Conservation (phyloP, 805 yeast species). For the Yamadazyma olivae region DNA sequence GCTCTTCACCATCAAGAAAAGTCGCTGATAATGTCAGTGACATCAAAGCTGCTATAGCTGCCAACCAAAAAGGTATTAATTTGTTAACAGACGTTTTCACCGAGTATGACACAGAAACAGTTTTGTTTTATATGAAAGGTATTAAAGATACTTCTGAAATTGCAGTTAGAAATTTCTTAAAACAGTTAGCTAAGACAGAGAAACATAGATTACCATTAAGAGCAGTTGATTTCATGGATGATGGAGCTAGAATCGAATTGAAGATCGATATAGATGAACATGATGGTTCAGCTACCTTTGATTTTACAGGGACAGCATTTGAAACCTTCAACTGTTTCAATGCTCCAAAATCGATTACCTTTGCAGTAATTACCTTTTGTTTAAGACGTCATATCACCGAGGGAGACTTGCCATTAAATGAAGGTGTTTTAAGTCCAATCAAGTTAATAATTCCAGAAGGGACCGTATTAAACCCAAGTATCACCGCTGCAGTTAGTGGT, state of each 20-base stretch:
- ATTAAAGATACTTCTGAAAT: slow-evolving; percentile 75
- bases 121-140: slow-evolving; percentile 74
- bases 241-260: slow-evolving; percentile 14
- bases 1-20: slow-evolving; percentile 17
- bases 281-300: slow-evolving; percentile 20
- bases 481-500: slow-evolving; percentile 15
- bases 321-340: slow-evolving; percentile 19
- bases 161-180: slow-evolving; percentile 49
- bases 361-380: slow-evolving; percentile 16
- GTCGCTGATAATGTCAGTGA: slow-evolving; percentile 37
- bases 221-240: slow-evolving; percentile 14
- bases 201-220: slow-evolving; percentile 28
- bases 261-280: slow-evolving; percentile 14
- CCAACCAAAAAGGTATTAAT: slow-evolving; percentile 77
- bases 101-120: slow-evolving; percentile 60
- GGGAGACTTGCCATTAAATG: slow-evolving; percentile 18
- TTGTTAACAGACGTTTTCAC: slow-evolving; percentile 55
- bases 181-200: slow-evolving; percentile 34
- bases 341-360: slow-evolving; percentile 16
- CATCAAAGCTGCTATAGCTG: slow-evolving; percentile 80
- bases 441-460: slow-evolving; percentile 13
- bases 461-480: slow-evolving; percentile 13
- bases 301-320: slow-evolving; percentile 22
- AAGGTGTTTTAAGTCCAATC: slow-evolving; percentile 15
- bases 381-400: slow-evolving; percentile 17